phyloP scores from a whole-genome alignment of 768 basidiomycete genomes.

The Terana coerulea region DNA sequence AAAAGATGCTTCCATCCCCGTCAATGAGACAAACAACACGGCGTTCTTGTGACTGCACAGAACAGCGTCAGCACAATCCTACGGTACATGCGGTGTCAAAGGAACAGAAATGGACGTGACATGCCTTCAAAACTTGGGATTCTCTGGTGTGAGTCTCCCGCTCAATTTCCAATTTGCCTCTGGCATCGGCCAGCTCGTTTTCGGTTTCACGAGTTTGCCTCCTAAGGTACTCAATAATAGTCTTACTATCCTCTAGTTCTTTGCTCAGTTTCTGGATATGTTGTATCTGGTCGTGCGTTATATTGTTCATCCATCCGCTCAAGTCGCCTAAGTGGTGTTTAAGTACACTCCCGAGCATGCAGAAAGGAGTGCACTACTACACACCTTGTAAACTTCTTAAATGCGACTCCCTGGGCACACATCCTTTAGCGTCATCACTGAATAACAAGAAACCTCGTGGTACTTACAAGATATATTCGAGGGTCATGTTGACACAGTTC shows the following conservation, averaged over 20 bases:
- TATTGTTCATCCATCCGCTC: neutral
- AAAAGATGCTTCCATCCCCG: constrained; percentile 62
- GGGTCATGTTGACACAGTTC: too few species aligned
- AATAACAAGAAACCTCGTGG: too few species aligned
- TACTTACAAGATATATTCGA: too few species aligned
- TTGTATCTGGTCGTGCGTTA: neutral
- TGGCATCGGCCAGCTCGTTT: neutral
- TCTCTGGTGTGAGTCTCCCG: neutral
- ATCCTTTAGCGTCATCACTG: too few species aligned
- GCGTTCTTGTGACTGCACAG: constrained; percentile 26
- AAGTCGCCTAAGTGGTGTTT: neutral
- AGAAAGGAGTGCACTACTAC: neutral
- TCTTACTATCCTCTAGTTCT: constrained; percentile 32
- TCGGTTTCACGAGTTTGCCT: neutral
- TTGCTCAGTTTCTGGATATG: constrained; percentile 29
- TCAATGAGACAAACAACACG: constrained; percentile 51
- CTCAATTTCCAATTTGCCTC: neutral
- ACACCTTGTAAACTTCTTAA: constrained; percentile 9
- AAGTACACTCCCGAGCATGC: neutral
- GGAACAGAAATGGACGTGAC: too few species aligned
- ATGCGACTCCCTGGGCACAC: too few species aligned
- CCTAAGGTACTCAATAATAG: constrained; percentile 2
- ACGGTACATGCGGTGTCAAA: neutral
- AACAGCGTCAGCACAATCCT: neutral
- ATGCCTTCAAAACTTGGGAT: neutral